Evolutionary conservation across 352 stramenopile species (phyloP), one percentile per base, ranked within the genome.

Genomic region (Phytophthora pinifolia): DNA sequence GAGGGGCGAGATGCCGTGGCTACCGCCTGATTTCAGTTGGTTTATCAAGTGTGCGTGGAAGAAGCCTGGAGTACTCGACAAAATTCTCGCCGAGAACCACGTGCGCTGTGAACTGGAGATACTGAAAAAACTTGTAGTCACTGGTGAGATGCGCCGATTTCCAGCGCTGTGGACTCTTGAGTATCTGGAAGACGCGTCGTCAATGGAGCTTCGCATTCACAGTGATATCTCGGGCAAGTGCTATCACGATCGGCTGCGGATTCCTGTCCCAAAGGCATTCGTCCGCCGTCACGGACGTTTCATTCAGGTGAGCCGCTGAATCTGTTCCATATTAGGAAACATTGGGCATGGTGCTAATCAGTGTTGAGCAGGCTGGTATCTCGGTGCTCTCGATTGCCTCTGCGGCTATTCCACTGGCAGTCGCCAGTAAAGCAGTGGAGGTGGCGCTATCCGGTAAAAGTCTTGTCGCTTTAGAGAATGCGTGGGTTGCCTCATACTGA

Each of bases 221-320:
- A 64, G 46, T 13, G 55, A 64, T 8, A 35, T 63, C 0, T 52
- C 55, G n/a, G 46, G 55, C 10, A 39, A 43, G 9, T 57, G 37
- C 10, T 51, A 22, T 12, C 55, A 63, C n/a, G 10, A 52, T 10
- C 46, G 46, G 14, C 10, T 63, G 27, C 2, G 9, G 27, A 51
- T 58, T 20, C 9, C 27, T 3, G 14, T 22, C 6, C 33, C 32
- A 9, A 34, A 41, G 2, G 33, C 3, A 35, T 33, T 47, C 41
- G 0, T 34, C n/a, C n/a, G n/a, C 3, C 9, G 38, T 2, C 17
- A 56, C 6, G 20, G 18, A 2, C 9, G 6, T 1, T 50, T 50
- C 46, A 42, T 62, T 10, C 35, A 47, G 54, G 54, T 52, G 29
- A 25, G 43, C 2, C n/a, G n/a, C n/a, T n/a, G n/a, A n/a, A n/a